Base-by-base conservation (phyloP, 331 rosid species). In the Rhamnella rubrinervis region DNA sequence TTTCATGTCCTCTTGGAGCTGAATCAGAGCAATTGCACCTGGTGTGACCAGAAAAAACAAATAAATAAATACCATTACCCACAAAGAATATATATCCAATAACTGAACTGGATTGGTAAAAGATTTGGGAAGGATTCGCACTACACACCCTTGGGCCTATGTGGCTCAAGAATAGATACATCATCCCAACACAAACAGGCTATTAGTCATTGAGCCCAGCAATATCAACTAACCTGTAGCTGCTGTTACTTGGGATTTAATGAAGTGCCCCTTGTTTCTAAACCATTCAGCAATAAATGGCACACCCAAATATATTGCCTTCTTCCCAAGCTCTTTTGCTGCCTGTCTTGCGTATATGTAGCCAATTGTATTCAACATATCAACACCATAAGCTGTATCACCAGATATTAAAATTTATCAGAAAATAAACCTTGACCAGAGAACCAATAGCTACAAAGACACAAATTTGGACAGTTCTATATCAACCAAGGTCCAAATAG, bases 271-370 rank as follows among this genome's bases (percentile, higher is more conserved):
- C 78, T 93, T 93, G 88, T 93, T 91, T 82, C 98, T 87, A 81
- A 89, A 93, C 98, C 98, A 93, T 78, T 93, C 98, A 17, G 98
- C 98, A 76, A 93, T 60, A 80, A 93, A 93, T 63, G 98, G 98
- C 74, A 93, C 95, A 8, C 97, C 98, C 83, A 93, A 76, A 84
- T 81, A 93, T 61, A 93, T 87, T 57, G 98, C 98, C 78, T 93
- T 93, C 88, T 93, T 93, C 63, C 98, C 98, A n/a, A 93, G 91
- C 86, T 93, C 98, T 76, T 91, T 89, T 4, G 98, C 98, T 18
- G 96, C 92, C 81, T 87, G 95, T 85, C 98, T 88, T 70, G 91
- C 88, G 68, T 93, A 93, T 80, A 93, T 93, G 77, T 93, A 93
- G 81, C 98, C 98, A 78, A 91, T 88, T 70, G 98, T 93, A 84